Conservation (phyloP, 2,329 filamentous ascomycete genomes). For the Fusarium sp. region DNA sequence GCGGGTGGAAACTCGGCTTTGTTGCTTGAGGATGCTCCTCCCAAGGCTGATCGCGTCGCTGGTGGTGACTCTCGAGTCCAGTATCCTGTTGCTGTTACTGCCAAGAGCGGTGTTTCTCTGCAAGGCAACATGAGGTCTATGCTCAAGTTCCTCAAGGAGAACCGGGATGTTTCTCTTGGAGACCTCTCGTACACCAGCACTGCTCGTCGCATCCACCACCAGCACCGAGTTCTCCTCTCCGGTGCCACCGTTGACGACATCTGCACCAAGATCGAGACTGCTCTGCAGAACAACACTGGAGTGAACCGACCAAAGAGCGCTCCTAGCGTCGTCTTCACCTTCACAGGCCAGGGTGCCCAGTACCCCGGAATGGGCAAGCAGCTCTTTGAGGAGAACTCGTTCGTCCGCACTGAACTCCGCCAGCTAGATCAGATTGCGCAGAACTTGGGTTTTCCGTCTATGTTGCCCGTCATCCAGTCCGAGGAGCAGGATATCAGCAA, state of each 20-base stretch:
- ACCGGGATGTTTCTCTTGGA: constrained; percentile 55
- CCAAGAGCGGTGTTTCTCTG: constrained; percentile 22
- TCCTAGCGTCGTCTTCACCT: constrained; percentile 54
- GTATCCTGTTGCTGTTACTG: constrained; percentile 26
- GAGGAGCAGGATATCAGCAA: constrained; percentile 31
- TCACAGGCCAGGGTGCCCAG: constrained; percentile 63
- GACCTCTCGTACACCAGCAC: constrained; percentile 65
- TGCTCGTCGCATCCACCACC: constrained; percentile 46
- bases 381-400: constrained; percentile 51
- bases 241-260: neutral
- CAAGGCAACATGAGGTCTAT: constrained; percentile 29
- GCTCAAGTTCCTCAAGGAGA: constrained; percentile 36
- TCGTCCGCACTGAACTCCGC: constrained; percentile 54
- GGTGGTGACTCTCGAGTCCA: constrained; percentile 57
- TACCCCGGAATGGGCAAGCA: constrained; percentile 52
- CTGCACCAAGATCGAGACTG: constrained; percentile 23
- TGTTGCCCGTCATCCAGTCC: constrained; percentile 42
- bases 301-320: constrained; percentile 29
- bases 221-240: constrained; percentile 63
- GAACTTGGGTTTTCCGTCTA: constrained; percentile 56
- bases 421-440: constrained; percentile 51
- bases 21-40: constrained; percentile 71
- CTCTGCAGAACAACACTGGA: constrained; percentile 21
- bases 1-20: constrained; percentile 81
- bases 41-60: constrained; percentile 46